phyloP scores from a whole-genome alignment of 2,329 filamentous ascomycete species.

The Nigrospora sphaerica region DNA sequence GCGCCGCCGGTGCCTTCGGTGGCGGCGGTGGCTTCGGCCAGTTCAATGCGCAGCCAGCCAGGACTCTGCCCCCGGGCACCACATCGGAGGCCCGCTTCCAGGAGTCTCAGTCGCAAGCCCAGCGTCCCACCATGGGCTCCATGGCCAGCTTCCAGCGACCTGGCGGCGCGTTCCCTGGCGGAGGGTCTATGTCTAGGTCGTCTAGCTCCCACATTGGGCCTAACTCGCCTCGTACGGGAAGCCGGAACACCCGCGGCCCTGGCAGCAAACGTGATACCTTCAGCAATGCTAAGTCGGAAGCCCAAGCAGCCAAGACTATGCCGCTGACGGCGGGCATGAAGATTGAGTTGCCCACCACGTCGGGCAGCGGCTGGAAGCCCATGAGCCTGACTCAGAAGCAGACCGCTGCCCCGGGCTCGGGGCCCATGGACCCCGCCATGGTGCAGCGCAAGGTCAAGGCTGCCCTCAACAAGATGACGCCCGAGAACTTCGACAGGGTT shows the following conservation, averaged over 20 bases:
- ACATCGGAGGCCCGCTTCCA: slow-evolving; percentile 71
- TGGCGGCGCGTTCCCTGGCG: slow-evolving; percentile 56
- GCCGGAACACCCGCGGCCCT: slow-evolving; percentile 52
- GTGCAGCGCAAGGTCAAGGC: slow-evolving; percentile 99
- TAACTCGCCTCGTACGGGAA: slow-evolving; percentile 64
- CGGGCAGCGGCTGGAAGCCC: slow-evolving; percentile 84
- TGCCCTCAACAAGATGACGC: slow-evolving; percentile 98
- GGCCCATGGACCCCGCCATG: slow-evolving; percentile 77
- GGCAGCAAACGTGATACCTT: slow-evolving; percentile 55
- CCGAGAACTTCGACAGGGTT: slow-evolving; percentile 81
- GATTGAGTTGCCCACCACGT: slow-evolving; percentile 69
- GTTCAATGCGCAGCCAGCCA: slow-evolving; percentile 34
- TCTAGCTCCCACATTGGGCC: slow-evolving; percentile 48
- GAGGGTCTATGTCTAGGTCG: slow-evolving; percentile 52
- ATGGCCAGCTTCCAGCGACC: slow-evolving; percentile 56
- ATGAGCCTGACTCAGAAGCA: slow-evolving; percentile 52
- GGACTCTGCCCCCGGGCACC: slow-evolving; percentile 66
- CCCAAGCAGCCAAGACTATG: slow-evolving; percentile 77
- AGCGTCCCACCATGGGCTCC: slow-evolving; percentile 37
- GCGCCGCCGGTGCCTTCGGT: slow-evolving; percentile 37
- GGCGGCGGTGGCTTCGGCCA: slow-evolving; percentile 63
- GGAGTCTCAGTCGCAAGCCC: slow-evolving; percentile 47
- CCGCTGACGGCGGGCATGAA: slow-evolving; percentile 80
- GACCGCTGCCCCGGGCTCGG: slow-evolving; percentile 34
- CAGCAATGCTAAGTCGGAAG: slow-evolving; percentile 45